Conservation (phyloP, 345 rosid genomes). For the Pistacia vera region DNA sequence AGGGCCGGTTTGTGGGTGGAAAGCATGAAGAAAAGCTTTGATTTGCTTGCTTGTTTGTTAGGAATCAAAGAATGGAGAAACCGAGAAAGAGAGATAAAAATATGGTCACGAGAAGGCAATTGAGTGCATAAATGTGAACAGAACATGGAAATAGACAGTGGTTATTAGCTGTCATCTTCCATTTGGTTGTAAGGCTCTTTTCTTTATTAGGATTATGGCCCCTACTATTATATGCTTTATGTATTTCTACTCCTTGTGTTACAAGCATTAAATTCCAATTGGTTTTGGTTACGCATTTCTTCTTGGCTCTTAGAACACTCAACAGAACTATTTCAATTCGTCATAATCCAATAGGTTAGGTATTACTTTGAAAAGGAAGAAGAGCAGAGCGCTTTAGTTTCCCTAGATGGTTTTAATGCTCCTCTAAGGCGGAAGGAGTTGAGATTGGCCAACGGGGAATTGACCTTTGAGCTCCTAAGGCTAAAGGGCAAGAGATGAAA, state of each 20-base stretch:
- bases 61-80: neutral
- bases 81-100: neutral
- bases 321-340: neutral
- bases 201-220: neutral
- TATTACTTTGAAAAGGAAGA: neutral
- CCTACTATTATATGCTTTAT: neutral
- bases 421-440: neutral
- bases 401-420: neutral
- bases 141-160: neutral
- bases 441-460: conserved; percentile 5
- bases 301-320: neutral
- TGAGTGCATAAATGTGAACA: neutral
- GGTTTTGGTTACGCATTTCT: neutral
- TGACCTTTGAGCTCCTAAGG: conserved; percentile 42
- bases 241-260: neutral
- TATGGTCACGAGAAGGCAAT: neutral
- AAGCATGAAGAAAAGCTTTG: conserved; percentile 8
- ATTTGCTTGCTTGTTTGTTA: neutral
- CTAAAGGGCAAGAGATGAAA: conserved; percentile 24
- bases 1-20: conserved; percentile 29
- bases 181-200: neutral
- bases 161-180: neutral
- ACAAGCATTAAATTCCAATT: neutral
- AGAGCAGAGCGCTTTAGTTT: neutral
- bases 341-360: neutral